Percentiles rank a stretch among this genome's conserved stretches.
These are phyloP conservation scores for Fraxinus platypoda DNA, from an alignment of 305 asterid species.

Conservation along the genomic window DNA sequence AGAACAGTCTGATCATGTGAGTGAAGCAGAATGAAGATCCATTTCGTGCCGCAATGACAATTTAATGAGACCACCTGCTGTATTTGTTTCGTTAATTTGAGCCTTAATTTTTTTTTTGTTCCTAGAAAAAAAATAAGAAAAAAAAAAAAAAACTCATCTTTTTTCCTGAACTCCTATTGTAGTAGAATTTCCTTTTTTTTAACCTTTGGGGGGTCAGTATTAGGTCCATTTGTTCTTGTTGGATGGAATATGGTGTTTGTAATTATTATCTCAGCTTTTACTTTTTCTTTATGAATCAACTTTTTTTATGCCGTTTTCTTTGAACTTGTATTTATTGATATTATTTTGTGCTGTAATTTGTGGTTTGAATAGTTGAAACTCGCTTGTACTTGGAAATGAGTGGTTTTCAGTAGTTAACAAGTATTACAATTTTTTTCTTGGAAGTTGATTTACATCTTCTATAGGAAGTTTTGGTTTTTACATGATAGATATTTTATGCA, in stretches of 20 bases:
- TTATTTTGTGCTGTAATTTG: neutral
- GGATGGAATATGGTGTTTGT: slow-evolving; percentile 44
- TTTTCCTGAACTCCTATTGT: slow-evolving; percentile 9
- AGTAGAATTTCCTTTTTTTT: slow-evolving; percentile 20
- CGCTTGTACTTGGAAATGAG: neutral
- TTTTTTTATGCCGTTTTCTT: neutral
- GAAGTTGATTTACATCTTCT: too few species aligned
- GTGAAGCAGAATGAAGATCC: slow-evolving; percentile 25
- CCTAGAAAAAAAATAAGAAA: neutral
- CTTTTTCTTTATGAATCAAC: slow-evolving; percentile 33
- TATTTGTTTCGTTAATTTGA: slow-evolving; percentile 24
- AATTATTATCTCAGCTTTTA: slow-evolving; percentile 42
- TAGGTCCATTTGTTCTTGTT: slow-evolving; percentile 28
- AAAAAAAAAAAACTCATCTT: neutral
- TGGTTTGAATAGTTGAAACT: neutral
- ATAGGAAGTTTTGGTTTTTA: too few species aligned
- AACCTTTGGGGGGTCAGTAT: slow-evolving; percentile 11
- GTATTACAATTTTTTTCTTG: too few species aligned
- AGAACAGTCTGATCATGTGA: slow-evolving; percentile 34
- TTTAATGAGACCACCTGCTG: slow-evolving; percentile 20
- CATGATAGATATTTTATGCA: too few species aligned
- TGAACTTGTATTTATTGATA: neutral
- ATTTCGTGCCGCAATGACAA: slow-evolving; percentile 4
- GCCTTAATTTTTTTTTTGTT: slow-evolving; percentile 6
- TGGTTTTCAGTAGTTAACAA: neutral